A percentile compares a stretch with the other conserved stretches of the same genome.
These are phyloP conservation scores for Amphichorda felina DNA, from an alignment of 2,329 filamentous ascomycete species.

Conservation along the genomic window DNA sequence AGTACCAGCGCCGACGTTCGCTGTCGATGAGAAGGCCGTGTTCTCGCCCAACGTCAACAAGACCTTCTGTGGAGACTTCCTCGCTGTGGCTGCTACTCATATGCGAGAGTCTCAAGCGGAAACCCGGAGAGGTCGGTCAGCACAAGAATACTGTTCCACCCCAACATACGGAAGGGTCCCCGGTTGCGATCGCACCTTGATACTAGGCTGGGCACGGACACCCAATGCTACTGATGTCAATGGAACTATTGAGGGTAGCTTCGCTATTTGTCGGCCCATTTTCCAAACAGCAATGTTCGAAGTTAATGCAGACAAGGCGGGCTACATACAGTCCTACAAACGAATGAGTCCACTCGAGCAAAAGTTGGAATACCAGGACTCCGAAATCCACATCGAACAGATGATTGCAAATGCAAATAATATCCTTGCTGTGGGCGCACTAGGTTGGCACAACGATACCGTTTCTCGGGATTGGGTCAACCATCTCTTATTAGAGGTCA, in stretches of 20 bases:
- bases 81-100: background rate
- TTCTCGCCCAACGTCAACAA: background rate
- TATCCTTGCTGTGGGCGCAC: background rate
- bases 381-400: conserved; percentile 5
- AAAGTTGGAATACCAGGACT: conserved; percentile 8
- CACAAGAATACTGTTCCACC: no score
- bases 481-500: conserved; percentile 24
- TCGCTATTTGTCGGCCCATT: conserved; percentile 11
- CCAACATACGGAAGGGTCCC: no score
- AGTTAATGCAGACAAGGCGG: conserved; percentile 13
- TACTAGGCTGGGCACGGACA: conserved; percentile 12
- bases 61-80: background rate
- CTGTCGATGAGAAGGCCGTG: background rate
- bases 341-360: conserved; percentile 5
- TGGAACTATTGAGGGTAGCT: conserved; percentile 7
- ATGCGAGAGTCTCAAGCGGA: no score
- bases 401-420: conserved; percentile 6
- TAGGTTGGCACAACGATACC: conserved; percentile 35
- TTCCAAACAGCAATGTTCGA: conserved; percentile 22
- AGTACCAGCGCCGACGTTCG: background rate
- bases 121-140: no score
- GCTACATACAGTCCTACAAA: conserved; percentile 11
- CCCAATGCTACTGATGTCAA: conserved; percentile 4
- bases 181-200: conserved; percentile 8
- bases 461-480: conserved; percentile 30